A percentile compares a stretch with the other conserved stretches of the same genome.
Evolutionary conservation across 306 rosid genomes (phyloP).

Genomic region (Cyclanthera cordifolia): DNA sequence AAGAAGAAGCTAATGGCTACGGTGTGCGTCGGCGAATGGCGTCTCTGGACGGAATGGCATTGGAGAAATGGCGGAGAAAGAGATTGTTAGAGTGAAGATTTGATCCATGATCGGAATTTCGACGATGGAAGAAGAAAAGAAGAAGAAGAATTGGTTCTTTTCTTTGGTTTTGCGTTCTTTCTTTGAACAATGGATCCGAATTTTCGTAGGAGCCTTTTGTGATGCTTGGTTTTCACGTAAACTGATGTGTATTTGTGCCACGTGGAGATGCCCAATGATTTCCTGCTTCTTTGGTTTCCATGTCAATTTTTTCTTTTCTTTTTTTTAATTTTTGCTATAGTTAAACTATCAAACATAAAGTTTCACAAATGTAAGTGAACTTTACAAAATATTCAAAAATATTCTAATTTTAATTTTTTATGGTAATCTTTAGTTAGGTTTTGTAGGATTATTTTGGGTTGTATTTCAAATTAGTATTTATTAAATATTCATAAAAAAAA

Average conservation of each 20-base stretch:
- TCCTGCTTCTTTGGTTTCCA: not conserved
- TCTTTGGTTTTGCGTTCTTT: constrained; percentile 1
- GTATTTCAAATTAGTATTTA: no score
- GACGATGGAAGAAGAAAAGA: not conserved
- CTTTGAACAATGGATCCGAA: constrained; percentile 2
- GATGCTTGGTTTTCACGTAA: constrained; percentile 2
- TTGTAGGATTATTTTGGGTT: no score
- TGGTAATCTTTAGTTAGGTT: no score
- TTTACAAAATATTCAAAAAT: no score
- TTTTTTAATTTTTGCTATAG: no score
- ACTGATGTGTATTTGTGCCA: not conserved
- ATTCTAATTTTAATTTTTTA: no score
- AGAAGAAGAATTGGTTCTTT: constrained; percentile 2
- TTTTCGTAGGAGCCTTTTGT: not conserved
- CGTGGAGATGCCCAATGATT: not conserved
- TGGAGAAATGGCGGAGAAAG: not conserved
- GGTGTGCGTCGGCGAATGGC: not conserved
- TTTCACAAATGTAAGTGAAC: no score
- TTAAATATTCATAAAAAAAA: no score
- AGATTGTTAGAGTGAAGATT: not conserved
- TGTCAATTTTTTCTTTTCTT: not conserved
- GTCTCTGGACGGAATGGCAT: not conserved
- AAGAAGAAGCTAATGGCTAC: not conserved
- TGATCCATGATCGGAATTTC: not conserved
- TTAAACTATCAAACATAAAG: no score